These are phyloP conservation scores for Cryptococcus floricola DNA, from an alignment of 1,284 basidiomycete genomes.

Conservation along the genomic window DNA sequence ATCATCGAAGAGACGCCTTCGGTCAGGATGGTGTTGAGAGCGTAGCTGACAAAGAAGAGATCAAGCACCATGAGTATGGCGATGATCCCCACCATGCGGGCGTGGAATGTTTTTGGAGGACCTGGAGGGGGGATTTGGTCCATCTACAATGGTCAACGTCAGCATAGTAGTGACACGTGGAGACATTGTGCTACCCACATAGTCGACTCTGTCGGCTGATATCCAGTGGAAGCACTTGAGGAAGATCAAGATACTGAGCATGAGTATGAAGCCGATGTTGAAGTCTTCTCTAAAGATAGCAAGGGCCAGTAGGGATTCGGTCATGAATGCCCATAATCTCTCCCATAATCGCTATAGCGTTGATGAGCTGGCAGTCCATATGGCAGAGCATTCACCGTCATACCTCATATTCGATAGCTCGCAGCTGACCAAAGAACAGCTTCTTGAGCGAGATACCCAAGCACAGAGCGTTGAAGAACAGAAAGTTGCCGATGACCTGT, in stretches of 20 bases:
- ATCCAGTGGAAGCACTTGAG: slow-evolving; percentile 99
- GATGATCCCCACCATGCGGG: slow-evolving; percentile 63
- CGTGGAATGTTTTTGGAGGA: slow-evolving; percentile 74
- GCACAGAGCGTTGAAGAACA: slow-evolving; percentile 69
- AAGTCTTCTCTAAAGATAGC: slow-evolving; percentile 92
- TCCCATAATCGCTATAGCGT: slow-evolving; percentile 81
- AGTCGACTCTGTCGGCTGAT: slow-evolving; percentile 89
- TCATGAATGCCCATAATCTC: slow-evolving; percentile 93
- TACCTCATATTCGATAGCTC: slow-evolving; percentile 89
- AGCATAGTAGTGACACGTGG: background rate
- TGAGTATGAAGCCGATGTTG: slow-evolving; percentile 83
- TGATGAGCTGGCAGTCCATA: background rate
- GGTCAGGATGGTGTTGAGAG: slow-evolving; percentile 31
- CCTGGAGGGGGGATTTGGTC: slow-evolving; percentile 89
- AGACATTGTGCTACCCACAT: slow-evolving; percentile 57
- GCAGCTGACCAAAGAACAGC: slow-evolving; percentile 86
- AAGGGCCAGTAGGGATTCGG: slow-evolving; percentile 89
- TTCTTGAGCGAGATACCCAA: slow-evolving; percentile 74
- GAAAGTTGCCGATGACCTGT: slow-evolving; percentile 90
- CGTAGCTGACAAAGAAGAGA: slow-evolving; percentile 34
- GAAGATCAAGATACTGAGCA: slow-evolving; percentile 89
- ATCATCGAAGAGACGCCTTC: slow-evolving; percentile 75
- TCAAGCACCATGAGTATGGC: slow-evolving; percentile 37
- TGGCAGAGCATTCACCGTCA: slow-evolving; percentile 19
- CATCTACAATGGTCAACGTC: slow-evolving; percentile 63